phyloP scores from a whole-genome alignment of 2,329 filamentous ascomycete genomes.

The Alternaria angustiovoidea region DNA sequence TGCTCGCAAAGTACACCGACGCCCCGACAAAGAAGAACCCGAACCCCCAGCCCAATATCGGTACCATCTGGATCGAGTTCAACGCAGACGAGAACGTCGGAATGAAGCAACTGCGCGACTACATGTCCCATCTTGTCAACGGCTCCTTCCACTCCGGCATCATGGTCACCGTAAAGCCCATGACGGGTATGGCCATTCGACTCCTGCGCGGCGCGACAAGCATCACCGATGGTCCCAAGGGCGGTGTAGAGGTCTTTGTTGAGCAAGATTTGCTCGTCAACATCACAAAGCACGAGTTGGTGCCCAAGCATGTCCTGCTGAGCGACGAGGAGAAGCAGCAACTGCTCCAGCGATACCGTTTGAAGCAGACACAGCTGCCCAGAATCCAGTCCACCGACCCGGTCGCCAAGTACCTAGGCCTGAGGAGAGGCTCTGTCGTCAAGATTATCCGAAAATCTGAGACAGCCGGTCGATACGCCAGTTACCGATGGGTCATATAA shows the following conservation, averaged over 20 bases:
- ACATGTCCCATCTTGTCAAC: slow-evolving; percentile 80
- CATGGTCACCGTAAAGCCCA: slow-evolving; percentile 82
- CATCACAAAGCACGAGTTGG: slow-evolving; percentile 96
- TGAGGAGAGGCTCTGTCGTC: slow-evolving; percentile 91
- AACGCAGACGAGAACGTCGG: slow-evolving; percentile 80
- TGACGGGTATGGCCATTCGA: slow-evolving; percentile 76
- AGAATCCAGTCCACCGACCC: slow-evolving; percentile 91
- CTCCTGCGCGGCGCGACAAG: slow-evolving; percentile 42
- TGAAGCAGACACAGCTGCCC: slow-evolving; percentile 97
- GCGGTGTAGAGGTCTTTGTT: slow-evolving; percentile 91
- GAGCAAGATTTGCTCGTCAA: slow-evolving; percentile 97
- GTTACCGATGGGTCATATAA: slow-evolving; percentile 76
- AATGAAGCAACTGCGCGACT: slow-evolving; percentile 89
- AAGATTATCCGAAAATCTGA: slow-evolving; percentile 98
- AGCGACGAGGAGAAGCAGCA: slow-evolving; percentile 88
- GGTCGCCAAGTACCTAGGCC: slow-evolving; percentile 87
- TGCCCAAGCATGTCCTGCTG: slow-evolving; percentile 90
- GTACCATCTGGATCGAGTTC: slow-evolving; percentile 94
- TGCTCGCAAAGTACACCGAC: slow-evolving; percentile 84
- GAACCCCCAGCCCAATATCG: slow-evolving; percentile 76
- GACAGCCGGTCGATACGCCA: slow-evolving; percentile 95
- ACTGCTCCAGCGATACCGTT: slow-evolving; percentile 84
- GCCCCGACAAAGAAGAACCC: slow-evolving; percentile 73
- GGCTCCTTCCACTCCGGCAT: slow-evolving; percentile 90
- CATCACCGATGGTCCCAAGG: slow-evolving; percentile 67